These are phyloP conservation scores for Phytopythium mirpurense DNA, from an alignment of 352 stramenopile species.

Conservation along the genomic window DNA sequence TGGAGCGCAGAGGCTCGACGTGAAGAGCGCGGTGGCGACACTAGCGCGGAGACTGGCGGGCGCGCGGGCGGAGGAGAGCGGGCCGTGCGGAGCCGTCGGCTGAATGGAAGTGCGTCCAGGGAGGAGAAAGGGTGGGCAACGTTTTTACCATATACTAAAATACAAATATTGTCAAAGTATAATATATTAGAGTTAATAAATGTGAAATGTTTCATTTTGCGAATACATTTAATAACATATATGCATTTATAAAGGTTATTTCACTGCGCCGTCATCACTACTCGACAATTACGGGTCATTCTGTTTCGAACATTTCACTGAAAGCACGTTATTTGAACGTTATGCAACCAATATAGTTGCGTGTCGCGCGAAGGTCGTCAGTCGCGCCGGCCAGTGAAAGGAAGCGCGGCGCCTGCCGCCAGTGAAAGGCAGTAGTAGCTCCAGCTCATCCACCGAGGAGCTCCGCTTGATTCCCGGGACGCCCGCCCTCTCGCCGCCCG, in stretches of 20 bases:
- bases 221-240: neutral
- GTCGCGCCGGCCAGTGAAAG: constrained; percentile 35
- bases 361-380: constrained; percentile 32
- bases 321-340: too few relatives aligned
- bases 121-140: too few relatives aligned
- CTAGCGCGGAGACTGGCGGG: neutral
- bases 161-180: too few relatives aligned
- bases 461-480: neutral
- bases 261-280: neutral
- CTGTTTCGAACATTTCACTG: too few relatives aligned
- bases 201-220: too few relatives aligned
- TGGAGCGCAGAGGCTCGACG: neutral
- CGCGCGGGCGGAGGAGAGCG: neutral
- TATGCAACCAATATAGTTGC: neutral
- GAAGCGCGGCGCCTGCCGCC: neutral
- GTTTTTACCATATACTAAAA: too few relatives aligned
- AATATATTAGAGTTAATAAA: too few relatives aligned
- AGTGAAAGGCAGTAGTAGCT: neutral
- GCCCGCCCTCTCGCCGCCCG: neutral
- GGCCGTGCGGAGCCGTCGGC: neutral
- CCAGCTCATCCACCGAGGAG: neutral
- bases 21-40: too few relatives aligned
- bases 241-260: neutral
- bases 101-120: neutral
- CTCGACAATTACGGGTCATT: neutral